Conservation (phyloP, 305 asterid genomes). For the Ajuga reptans region DNA sequence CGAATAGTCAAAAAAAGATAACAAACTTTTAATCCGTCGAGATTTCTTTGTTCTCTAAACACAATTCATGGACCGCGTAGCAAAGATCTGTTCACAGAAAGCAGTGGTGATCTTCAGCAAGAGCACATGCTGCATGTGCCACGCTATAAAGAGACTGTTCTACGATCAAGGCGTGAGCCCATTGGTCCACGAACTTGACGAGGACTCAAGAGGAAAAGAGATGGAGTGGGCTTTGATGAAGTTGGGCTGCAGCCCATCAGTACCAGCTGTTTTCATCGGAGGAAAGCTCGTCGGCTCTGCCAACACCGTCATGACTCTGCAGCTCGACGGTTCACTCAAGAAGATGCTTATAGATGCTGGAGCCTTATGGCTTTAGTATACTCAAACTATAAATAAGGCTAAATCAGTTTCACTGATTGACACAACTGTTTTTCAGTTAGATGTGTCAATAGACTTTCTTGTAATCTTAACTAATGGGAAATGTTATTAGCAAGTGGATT, state of each 20-base stretch:
- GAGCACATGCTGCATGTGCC: conserved; percentile 73
- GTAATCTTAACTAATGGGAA: background rate
- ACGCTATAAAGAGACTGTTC: conserved; percentile 35
- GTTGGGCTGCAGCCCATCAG: conserved; percentile 39
- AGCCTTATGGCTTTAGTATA: conserved; percentile 33
- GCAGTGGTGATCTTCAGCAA: conserved; percentile 63
- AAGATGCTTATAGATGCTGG: conserved; percentile 47
- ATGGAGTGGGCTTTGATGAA: conserved; percentile 32
- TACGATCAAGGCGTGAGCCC: conserved; percentile 43
- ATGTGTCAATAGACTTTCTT: too few species aligned
- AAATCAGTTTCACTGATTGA: background rate
- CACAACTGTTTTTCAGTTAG: background rate
- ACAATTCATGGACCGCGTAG: conserved; percentile 22
- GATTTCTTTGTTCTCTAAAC: background rate
- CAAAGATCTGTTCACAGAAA: conserved; percentile 28
- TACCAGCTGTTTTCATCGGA: conserved; percentile 36
- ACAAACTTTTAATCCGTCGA: background rate
- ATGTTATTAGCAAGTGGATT: background rate
- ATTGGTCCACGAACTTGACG: conserved; percentile 31
- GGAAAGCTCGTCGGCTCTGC: conserved; percentile 40
- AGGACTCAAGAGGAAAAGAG: conserved; percentile 28
- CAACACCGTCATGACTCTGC: conserved; percentile 38
- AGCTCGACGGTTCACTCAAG: conserved; percentile 40
- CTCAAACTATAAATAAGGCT: background rate
- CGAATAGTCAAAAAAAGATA: background rate